Base-by-base conservation (phyloP, 495 filamentous ascomycete species). In the Trichoderma reesei region DNA sequence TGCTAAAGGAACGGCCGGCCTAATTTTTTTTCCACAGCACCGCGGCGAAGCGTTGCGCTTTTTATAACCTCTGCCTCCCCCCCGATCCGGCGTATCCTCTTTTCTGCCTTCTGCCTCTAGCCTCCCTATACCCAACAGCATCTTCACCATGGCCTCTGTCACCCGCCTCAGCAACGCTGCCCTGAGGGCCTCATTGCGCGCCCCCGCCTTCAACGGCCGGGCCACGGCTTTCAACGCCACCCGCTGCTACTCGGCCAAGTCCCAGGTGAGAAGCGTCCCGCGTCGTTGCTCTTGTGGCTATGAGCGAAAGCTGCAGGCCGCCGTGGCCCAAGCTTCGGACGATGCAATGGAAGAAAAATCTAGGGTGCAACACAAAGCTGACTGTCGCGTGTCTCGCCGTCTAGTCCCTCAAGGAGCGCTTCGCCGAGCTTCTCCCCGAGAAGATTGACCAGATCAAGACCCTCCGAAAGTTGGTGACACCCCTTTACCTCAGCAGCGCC, bases 361-460 rank as follows among this genome's bases (percentile, higher is more conserved):
- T n/a, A 34, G 11, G 11, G 51, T 56, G 6, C 10, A 3, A 56
- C 16, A 34, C 26, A 26, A 31, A 16, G 51, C 51, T 56, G 51
- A 56, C 51, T 56, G 11, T 56, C 26, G 18, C 7, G 16, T 14
- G 26, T 56, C 34, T 31, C 26, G 11, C 5, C 26, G 7, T 56
- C 9, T 56, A 98, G 95, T 91, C 92, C 67, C 81, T 99, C 73
- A 99, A 99, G 83, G 94, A 99, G 72, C 92, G 90, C 75, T 99
- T 99, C 76, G 92, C 93, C 72, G 94, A 92, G 75, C 87, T 90
- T 72, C 84, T 98, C 62, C 94, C 94, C 66, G 89, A 85, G 73
- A 92, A 98, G 84, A 88, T 96, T 77, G 95, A 99, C 79, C 89
- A 98, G 86, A 92, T 99, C 79, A 99, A 98, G 90, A 88, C 91